These are phyloP conservation scores for Mycena crocata DNA, from an alignment of 768 basidiomycete genomes.

Conservation along the genomic window DNA sequence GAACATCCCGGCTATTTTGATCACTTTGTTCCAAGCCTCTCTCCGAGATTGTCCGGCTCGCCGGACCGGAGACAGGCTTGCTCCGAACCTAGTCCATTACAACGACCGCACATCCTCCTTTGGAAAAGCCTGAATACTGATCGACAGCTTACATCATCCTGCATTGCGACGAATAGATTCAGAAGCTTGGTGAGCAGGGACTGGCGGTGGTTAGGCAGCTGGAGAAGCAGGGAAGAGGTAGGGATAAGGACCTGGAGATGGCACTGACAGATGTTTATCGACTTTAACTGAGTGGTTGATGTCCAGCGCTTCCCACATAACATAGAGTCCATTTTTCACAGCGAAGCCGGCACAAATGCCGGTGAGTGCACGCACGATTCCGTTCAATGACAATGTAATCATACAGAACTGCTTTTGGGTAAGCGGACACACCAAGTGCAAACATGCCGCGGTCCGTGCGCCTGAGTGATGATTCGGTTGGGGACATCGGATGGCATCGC, in stretches of 20 bases:
- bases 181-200: not conserved
- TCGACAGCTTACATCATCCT: not conserved
- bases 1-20: no score
- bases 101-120: no score
- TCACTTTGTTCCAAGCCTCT: no score
- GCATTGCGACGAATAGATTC: not conserved
- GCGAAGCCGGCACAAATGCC: no score
- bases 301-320: no score
- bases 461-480: constrained; percentile 7
- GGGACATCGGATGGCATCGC: not conserved
- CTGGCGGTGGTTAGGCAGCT: not conserved
- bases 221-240: not conserved
- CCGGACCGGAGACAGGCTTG: no score
- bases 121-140: not conserved
- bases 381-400: not conserved
- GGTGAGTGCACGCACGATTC: no score
- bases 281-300: no score
- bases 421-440: constrained; percentile 15
- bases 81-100: no score
- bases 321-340: no score
- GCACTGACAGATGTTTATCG: not conserved
- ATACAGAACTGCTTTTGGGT: not conserved
- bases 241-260: not conserved
- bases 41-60: no score
- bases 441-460: constrained; percentile 29